A percentile compares a stretch with the other conserved stretches of the same genome.
Evolutionary conservation across 805 yeast genomes (phyloP).

Genomic region (Ogataea glucozyma): DNA sequence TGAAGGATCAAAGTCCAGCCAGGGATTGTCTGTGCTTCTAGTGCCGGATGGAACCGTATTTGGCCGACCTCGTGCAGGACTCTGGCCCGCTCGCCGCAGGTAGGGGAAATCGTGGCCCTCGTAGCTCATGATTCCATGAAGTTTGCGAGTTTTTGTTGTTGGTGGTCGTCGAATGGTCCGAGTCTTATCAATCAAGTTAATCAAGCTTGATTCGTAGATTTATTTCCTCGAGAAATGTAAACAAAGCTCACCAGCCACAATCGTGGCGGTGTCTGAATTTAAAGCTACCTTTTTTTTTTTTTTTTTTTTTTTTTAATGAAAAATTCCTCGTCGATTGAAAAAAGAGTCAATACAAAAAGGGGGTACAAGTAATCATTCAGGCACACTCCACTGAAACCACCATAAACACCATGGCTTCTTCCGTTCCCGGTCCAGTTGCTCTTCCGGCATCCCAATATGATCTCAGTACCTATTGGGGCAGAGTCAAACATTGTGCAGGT

Average conservation of each 20-base stretch:
- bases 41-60: no score
- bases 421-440: slow-evolving; percentile 77
- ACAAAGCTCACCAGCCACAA: slow-evolving; percentile 1
- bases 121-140: slow-evolving; percentile 5
- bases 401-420: slow-evolving; percentile 68
- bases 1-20: slow-evolving; percentile 7
- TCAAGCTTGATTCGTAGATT: neutral
- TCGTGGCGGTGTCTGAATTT: neutral
- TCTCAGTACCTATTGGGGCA: slow-evolving; percentile 82
- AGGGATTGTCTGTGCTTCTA: slow-evolving; percentile 18
- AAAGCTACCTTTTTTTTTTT: neutral
- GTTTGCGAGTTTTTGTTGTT: neutral
- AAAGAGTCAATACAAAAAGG: no score
- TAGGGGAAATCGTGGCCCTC: neutral
- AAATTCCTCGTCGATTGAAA: slow-evolving; percentile 5
- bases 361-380: no score
- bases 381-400: neutral
- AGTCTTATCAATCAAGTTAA: neutral
- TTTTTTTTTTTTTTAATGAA: slow-evolving; percentile 1
- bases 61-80: no score
- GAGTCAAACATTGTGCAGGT: slow-evolving; percentile 92
- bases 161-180: no score
- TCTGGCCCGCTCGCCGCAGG: no score
- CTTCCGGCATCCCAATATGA: slow-evolving; percentile 83
- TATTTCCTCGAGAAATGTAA: slow-evolving; percentile 6